Evolutionary conservation across 129 eudicot species (phyloP), one percentile per base, ranked within the genome.

Genomic region (carrot (Daucus carota)): DNA sequence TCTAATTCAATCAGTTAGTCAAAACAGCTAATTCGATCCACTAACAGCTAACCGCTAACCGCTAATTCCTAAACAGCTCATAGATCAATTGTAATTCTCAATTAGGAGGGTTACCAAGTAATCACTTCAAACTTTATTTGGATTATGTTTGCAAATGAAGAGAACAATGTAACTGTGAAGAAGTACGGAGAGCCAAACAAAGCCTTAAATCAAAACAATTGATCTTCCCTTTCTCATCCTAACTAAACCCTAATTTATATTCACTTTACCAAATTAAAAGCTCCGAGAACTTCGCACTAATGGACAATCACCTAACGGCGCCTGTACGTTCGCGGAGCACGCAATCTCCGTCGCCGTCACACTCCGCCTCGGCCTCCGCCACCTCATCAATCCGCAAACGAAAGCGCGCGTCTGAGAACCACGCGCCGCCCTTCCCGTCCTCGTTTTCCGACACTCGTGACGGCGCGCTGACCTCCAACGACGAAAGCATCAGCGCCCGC

Each of bases 301-400:
- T 88, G 93, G 97, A 88, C 60, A 65, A 90, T 17, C 92, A 85
- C 83, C 63, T 91, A 48, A 83, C 91, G 26, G 88, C 97, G n/a
- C 90, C 96, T 48, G 89, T 84, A 82, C 97, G 98, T 11, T 93
- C 98, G 6, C 96, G 97, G 22, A 87, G 93, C 82, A 89, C 97
- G 26, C 97, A 90, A 50, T 87, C 98, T 0, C 91, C 95, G 71
- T 93, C 98, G 5, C 98, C 97, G 6, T 94, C 98, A 3, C 97
- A 90, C 80, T 93, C 98, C 47, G 96, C 93, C 24, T 93, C 98
- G 50, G 96, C 92, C 74, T 93, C 94, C 41, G 96, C 95, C 79
- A 90, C 97, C n/a, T 93, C 98, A 6, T 93, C 97, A 36, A 81
- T 88, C 79, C 98, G 80, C 90, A 90, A 93, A 75, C 97, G 97